Conservation (phyloP, 345 rosid species). For the Eucalyptus guilfoylei region DNA sequence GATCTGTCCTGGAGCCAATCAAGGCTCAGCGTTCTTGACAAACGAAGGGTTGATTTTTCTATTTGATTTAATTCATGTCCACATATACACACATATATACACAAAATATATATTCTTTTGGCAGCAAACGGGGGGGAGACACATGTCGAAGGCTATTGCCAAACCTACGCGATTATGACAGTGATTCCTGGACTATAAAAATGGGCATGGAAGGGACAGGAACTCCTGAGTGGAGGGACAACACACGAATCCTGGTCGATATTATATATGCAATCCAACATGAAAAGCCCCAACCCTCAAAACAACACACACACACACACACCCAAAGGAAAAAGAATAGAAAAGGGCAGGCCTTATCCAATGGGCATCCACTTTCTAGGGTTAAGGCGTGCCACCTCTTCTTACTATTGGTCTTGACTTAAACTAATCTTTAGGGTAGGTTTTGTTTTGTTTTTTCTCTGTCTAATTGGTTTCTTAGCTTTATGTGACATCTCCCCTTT, state of each 20-base stretch:
- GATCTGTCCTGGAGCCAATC: slow-evolving; percentile 2
- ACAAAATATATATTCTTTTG: neutral
- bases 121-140: neutral
- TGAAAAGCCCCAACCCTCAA: neutral
- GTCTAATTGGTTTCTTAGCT: neutral
- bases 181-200: neutral
- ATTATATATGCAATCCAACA: neutral
- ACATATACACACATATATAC: neutral
- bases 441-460: neutral
- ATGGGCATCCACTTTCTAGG: slow-evolving; percentile 33
- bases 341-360: slow-evolving; percentile 15
- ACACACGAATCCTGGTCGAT: neutral
- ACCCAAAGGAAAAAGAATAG: neutral
- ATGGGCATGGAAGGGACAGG: neutral
- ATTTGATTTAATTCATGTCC: neutral
- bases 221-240: slow-evolving; percentile 14
- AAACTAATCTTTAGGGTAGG: neutral
- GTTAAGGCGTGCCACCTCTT: slow-evolving; percentile 12
- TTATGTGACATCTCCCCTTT: neutral
- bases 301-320: neutral
- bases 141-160: slow-evolving; percentile 4
- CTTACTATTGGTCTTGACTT: neutral
- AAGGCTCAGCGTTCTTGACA: neutral
- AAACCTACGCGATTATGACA: slow-evolving; percentile 11
- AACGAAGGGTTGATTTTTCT: neutral